Conservation (phyloP, 2,329 filamentous ascomycete genomes). For the Rhexocercosporidium sp. region DNA sequence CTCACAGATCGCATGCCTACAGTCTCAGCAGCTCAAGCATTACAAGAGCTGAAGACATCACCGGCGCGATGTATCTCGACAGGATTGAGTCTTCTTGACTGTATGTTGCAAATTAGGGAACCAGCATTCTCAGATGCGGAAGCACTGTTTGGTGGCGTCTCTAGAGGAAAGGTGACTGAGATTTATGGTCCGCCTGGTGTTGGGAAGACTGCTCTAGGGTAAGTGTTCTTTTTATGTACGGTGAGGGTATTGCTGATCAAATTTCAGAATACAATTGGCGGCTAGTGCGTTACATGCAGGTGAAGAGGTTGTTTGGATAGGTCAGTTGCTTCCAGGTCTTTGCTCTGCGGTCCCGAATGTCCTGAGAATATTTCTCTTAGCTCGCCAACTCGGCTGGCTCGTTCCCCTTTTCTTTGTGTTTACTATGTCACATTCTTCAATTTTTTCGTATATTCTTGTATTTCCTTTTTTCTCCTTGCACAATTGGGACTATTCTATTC, state of each 20-base stretch:
- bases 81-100: constrained; percentile 59
- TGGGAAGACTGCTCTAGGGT: constrained; percentile 81
- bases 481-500: background rate
- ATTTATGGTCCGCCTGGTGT: constrained; percentile 85
- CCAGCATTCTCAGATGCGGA: constrained; percentile 21
- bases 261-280: constrained; percentile 72
- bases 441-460: background rate
- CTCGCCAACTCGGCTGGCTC: background rate
- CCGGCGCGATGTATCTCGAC: constrained; percentile 60
- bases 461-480: background rate
- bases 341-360: background rate
- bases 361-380: background rate
- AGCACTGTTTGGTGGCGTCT: constrained; percentile 60
- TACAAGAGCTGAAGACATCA: constrained; percentile 62
- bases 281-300: constrained; percentile 65
- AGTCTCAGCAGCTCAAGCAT: constrained; percentile 74
- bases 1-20: constrained; percentile 74
- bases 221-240: background rate
- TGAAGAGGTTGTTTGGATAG: constrained; percentile 79
- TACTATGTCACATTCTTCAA: background rate
- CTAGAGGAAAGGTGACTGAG: constrained; percentile 80
- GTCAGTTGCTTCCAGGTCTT: constrained; percentile 49
- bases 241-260: background rate
- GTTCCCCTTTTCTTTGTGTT: background rate
- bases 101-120: constrained; percentile 46